Evolutionary conservation across 495 filamentous ascomycete species (phyloP).

Genomic region (Diplogelasinospora grovesii): DNA sequence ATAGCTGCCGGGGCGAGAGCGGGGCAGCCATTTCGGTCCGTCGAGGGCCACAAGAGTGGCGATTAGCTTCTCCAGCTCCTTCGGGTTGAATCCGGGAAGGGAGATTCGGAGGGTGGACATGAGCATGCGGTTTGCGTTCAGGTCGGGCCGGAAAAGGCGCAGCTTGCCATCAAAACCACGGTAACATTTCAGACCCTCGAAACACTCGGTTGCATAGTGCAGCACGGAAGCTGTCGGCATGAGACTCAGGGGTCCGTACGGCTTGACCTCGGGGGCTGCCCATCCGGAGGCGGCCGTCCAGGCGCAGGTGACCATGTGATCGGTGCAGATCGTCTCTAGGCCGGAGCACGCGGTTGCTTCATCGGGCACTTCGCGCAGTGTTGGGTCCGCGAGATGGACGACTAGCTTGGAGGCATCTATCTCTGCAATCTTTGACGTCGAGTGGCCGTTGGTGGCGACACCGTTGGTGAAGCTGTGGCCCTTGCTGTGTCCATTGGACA

Average conservation of each 20-base stretch:
- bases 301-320: conserved; percentile 78
- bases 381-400: conserved; percentile 55
- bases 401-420: conserved; percentile 71
- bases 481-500: conserved; percentile 11
- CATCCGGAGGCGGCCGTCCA: conserved; percentile 69
- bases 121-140: conserved; percentile 69
- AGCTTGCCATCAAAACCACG: conserved; percentile 75
- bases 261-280: conserved; percentile 68
- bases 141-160: conserved; percentile 76
- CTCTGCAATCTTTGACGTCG: conserved; percentile 12
- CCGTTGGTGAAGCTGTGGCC: conserved; percentile 12
- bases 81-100: conserved; percentile 65
- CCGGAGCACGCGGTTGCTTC: conserved; percentile 42
- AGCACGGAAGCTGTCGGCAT: conserved; percentile 80
- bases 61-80: conserved; percentile 69
- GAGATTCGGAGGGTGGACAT: conserved; percentile 67
- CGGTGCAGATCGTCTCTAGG: conserved; percentile 60
- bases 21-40: conserved; percentile 74
- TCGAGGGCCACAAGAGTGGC: conserved; percentile 61
- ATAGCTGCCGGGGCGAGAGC: conserved; percentile 55
- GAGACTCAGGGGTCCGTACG: conserved; percentile 72
- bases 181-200: conserved; percentile 86
- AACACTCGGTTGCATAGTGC: conserved; percentile 90
- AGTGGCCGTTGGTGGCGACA: conserved; percentile 23
- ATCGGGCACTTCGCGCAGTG: conserved; percentile 61